These are phyloP conservation scores for Rhinocladiella similis DNA, from an alignment of 2,329 filamentous ascomycete genomes.

Conservation along the genomic window DNA sequence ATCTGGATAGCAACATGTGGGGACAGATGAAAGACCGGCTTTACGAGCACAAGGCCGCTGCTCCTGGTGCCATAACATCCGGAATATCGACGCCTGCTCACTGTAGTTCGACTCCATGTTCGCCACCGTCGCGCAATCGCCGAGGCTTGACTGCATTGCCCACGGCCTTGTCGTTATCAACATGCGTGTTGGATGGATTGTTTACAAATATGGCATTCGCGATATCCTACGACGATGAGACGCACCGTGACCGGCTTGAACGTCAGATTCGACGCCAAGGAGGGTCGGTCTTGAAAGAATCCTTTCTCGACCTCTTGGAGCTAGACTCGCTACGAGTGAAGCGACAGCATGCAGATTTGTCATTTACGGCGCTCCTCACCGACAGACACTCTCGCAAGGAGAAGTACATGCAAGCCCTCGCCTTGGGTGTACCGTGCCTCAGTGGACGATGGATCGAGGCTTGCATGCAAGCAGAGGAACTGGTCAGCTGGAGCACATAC, in stretches of 20 bases:
- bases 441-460: slow-evolving; percentile 77
- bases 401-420: slow-evolving; percentile 94
- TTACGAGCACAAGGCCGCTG: slow-evolving; percentile 33
- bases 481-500: slow-evolving; percentile 78
- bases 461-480: slow-evolving; percentile 61
- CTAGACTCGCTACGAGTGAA: slow-evolving; percentile 55
- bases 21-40: slow-evolving; percentile 43
- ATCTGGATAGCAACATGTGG: slow-evolving; percentile 50
- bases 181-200: slow-evolving; percentile 41
- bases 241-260: slow-evolving; percentile 59
- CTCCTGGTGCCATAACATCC: slow-evolving; percentile 22
- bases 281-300: slow-evolving; percentile 68
- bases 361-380: slow-evolving; percentile 83
- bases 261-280: slow-evolving; percentile 68
- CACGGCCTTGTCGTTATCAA: neutral
- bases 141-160: slow-evolving; percentile 20
- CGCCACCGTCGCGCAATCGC: slow-evolving; percentile 50
- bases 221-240: slow-evolving; percentile 67
- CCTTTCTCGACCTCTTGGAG: slow-evolving; percentile 77
- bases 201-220: slow-evolving; percentile 88
- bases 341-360: slow-evolving; percentile 53
- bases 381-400: slow-evolving; percentile 81
- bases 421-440: slow-evolving; percentile 83
- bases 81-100: slow-evolving; percentile 41
- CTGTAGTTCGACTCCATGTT: slow-evolving; percentile 42